Evolutionary conservation across 2,329 filamentous ascomycete species (phyloP), one percentile per base, ranked within the genome.

Genomic region (Colletotrichum cereale): DNA sequence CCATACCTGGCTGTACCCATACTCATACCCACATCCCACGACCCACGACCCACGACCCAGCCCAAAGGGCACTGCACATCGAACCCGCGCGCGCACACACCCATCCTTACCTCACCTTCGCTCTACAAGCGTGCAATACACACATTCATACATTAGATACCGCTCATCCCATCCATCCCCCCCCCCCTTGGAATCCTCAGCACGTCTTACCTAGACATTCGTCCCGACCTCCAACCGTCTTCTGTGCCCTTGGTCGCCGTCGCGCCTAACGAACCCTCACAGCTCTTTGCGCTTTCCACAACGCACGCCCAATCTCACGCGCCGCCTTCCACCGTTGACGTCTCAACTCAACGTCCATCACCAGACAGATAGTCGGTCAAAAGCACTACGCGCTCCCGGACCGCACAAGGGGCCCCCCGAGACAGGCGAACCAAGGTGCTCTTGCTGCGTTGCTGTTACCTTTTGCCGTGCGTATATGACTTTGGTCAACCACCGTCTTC

Each of bases 141-240:
- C 38, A 50, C 65, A 63, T 65, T 53, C 72, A 72, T 70, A 72
- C 69, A 68, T 72, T 72, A 72, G 69, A 64, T 72, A 72, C 69
- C 65, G 65, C 69, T 72, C 69, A 58, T 72, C 69, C 69, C 65
- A 72, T 69, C 48, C 66, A 68, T 52, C 56, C 66, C 65, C 65
- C 53, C 57, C 55, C 63, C 52, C 65, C 18, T 53, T 48, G 60
- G 47, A 53, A 53, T 34, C n/a, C 21, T 42, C 36, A 42, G 36
- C 48, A 24, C 36, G 61, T 55, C 61, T 36, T 55, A 21, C 61
- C 26, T 55, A 31, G 26, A 55, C 38, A 42, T 57, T 55, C 56
- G 58, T 40, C 29, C 21, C 65, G 52, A 63, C 52, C 38, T 66
- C 38, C 53, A 24, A 61, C 40, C 47, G 56, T 55, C 53, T 40